Percentiles rank a stretch among this genome's conserved stretches.
These are phyloP conservation scores for Colletotrichum gloeosporioides DNA, from an alignment of 2,329 filamentous ascomycete species.

Conservation along the genomic window DNA sequence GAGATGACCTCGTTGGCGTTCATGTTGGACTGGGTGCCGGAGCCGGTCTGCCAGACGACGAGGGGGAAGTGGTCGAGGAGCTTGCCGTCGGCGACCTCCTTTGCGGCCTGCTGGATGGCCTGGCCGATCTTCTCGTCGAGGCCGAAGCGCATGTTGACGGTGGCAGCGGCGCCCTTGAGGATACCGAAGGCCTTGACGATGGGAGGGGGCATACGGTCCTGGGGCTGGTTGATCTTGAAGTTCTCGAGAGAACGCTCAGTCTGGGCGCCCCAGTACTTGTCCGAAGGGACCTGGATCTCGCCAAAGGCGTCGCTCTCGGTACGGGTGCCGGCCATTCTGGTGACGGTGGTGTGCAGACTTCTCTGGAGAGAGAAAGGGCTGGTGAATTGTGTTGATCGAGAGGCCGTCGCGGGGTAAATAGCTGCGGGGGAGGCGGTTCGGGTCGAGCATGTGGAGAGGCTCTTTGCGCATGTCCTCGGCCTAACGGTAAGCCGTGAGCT, in stretches of 20 bases:
- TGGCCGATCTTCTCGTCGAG: conserved; percentile 78
- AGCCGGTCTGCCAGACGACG: conserved; percentile 99
- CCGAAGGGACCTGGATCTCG: conserved; percentile 87
- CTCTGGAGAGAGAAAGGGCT: conserved; percentile 14
- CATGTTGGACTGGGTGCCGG: conserved; percentile 99
- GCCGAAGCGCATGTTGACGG: conserved; percentile 93
- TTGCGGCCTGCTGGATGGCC: conserved; percentile 93
- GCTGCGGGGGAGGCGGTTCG: conserved; percentile 18
- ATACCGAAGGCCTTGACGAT: conserved; percentile 95
- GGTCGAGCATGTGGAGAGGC: conserved; percentile 21
- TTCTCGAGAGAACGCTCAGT: conserved; percentile 95
- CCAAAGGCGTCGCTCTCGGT: conserved; percentile 98
- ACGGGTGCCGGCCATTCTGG: conserved; percentile 64
- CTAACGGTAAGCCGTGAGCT: conserved; percentile 16
- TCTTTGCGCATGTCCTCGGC: conserved; percentile 21
- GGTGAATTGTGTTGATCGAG: conserved; percentile 5
- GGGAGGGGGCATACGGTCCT: conserved; percentile 96
- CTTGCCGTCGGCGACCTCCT: conserved; percentile 92
- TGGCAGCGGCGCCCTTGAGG: conserved; percentile 94
- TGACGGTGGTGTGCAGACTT: conserved; percentile 48
- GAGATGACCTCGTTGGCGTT: conserved; percentile 99
- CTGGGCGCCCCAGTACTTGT: conserved; percentile 99
- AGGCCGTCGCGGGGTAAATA: conserved; percentile 17
- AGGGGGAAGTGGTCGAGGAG: conserved; percentile 97
- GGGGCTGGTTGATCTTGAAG: conserved; percentile 99